These are phyloP conservation scores for Tothia fuscella DNA, from an alignment of 2,329 filamentous ascomycete species.

Conservation along the genomic window DNA sequence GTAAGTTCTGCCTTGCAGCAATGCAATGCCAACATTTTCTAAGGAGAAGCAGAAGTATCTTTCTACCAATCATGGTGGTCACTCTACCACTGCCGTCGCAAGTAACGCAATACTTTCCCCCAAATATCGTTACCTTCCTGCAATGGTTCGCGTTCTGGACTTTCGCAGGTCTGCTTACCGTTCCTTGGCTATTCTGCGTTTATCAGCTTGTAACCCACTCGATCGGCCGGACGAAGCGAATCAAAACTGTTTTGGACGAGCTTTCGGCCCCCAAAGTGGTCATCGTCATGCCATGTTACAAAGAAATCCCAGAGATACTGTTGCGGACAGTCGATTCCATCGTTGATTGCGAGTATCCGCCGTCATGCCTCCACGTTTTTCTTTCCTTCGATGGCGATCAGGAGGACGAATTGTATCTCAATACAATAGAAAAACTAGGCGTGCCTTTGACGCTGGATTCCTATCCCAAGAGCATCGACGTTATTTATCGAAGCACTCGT, in stretches of 20 bases:
- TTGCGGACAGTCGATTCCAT: conserved; percentile 82
- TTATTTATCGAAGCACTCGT: conserved; percentile 68
- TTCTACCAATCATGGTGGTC: conserved; percentile 87
- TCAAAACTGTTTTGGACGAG: conserved; percentile 77
- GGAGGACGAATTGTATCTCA: conserved; percentile 79
- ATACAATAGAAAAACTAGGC: conserved; percentile 73
- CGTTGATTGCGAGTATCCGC: conserved; percentile 85
- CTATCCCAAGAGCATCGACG: conserved; percentile 84
- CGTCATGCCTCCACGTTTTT: conserved; percentile 87
- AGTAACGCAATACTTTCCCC: conserved; percentile 62
- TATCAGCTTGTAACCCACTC: conserved; percentile 84
- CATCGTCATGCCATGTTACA: conserved; percentile 94
- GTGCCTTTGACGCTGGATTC: conserved; percentile 63
- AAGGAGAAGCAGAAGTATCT: conserved; percentile 51
- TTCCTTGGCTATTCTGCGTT: conserved; percentile 88
- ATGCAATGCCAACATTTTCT: conserved; percentile 12
- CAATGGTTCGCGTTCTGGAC: conserved; percentile 97
- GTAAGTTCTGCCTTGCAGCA: conserved; percentile 36
- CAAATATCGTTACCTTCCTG: conserved; percentile 53
- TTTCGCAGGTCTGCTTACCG: conserved; percentile 70
- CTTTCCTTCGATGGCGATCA: conserved; percentile 87
- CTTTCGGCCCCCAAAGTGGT: conserved; percentile 83
- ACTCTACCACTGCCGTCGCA: conserved; percentile 71
- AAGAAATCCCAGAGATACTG: conserved; percentile 74
- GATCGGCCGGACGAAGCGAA: conserved; percentile 66